Conservation (phyloP, 2,329 filamentous ascomycete genomes). For the Rutstroemia sp. region DNA sequence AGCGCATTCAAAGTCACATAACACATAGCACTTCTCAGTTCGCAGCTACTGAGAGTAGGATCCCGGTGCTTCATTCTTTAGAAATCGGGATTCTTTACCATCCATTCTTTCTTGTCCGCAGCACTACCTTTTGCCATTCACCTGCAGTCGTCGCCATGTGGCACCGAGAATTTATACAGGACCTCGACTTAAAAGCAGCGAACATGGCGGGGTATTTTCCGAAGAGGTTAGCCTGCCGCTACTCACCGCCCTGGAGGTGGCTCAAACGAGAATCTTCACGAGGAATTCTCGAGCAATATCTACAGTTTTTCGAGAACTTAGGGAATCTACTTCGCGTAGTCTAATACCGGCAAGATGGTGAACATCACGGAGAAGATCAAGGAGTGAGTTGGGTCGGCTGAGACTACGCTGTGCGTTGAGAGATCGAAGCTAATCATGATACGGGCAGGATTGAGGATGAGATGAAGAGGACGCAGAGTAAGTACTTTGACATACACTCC, state of each 20-base stretch:
- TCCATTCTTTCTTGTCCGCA: too few species aligned
- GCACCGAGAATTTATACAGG: too few species aligned
- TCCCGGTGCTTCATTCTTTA: too few species aligned
- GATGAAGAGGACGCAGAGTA: slow-evolving; percentile 98
- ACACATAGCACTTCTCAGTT: too few species aligned
- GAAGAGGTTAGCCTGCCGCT: slow-evolving; percentile 7
- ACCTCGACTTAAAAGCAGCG: background rate
- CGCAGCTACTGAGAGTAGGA: too few species aligned
- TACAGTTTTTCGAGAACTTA: background rate
- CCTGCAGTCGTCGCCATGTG: too few species aligned
- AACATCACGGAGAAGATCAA: slow-evolving; percentile 99
- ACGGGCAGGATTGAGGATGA: slow-evolving; percentile 90
- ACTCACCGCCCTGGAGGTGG: slow-evolving; percentile 7
- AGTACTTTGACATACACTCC: slow-evolving; percentile 29
- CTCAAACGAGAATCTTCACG: background rate
- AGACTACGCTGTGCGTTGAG: slow-evolving; percentile 8
- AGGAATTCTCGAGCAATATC: background rate
- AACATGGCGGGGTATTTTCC: background rate
- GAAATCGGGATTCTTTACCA: too few species aligned
- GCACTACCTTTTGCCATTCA: too few species aligned
- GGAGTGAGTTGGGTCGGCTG: slow-evolving; percentile 57
- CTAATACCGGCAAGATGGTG: slow-evolving; percentile 61
- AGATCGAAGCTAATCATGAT: slow-evolving; percentile 10
- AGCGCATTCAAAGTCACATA: too few species aligned
- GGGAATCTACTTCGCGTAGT: background rate